Percentiles rank a stretch among this genome's conserved stretches.
Evolutionary conservation across 805 yeast species (phyloP).

Genomic region (Starmera quercuum): DNA sequence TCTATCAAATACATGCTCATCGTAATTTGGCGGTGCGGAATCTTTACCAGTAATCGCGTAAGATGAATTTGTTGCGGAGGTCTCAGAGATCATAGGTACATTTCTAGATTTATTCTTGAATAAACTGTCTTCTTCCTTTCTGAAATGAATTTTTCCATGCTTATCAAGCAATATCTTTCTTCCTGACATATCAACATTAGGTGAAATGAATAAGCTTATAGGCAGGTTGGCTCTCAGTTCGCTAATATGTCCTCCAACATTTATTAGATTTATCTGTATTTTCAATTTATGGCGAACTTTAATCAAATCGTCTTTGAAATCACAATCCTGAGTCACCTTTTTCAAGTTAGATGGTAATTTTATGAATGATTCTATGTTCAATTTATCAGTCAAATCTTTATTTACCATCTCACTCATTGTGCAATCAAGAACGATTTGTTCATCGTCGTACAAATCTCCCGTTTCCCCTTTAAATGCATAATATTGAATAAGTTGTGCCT

Average conservation of each 20-base stretch:
- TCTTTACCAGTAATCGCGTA: constrained; percentile 30
- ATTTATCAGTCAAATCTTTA: constrained; percentile 36
- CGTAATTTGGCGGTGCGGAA: constrained; percentile 73
- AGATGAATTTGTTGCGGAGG: neutral
- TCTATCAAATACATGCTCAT: constrained; percentile 61
- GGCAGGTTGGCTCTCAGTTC: constrained; percentile 88
- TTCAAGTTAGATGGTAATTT: constrained; percentile 64
- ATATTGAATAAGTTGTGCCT: constrained; percentile 59
- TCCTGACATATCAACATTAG: constrained; percentile 57
- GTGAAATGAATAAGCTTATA: constrained; percentile 59
- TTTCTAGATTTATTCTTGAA: constrained; percentile 17
- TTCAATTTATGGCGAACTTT: constrained; percentile 80
- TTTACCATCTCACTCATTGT: constrained; percentile 38
- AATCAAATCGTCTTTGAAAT: constrained; percentile 48
- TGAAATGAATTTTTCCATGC: constrained; percentile 32
- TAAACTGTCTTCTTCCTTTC: constrained; percentile 26
- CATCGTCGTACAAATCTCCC: constrained; percentile 53
- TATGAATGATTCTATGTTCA: constrained; percentile 57
- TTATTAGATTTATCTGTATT: constrained; percentile 60
- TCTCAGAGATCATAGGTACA: neutral
- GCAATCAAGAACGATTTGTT: constrained; percentile 48
- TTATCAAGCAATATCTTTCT: constrained; percentile 29
- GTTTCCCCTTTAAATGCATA: constrained; percentile 48
- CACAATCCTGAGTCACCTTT: constrained; percentile 78
- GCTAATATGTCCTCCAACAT: constrained; percentile 73